Evolutionary conservation across 1,139 yeast species (phyloP).

Genomic region (Geotrichum klebahnii): DNA sequence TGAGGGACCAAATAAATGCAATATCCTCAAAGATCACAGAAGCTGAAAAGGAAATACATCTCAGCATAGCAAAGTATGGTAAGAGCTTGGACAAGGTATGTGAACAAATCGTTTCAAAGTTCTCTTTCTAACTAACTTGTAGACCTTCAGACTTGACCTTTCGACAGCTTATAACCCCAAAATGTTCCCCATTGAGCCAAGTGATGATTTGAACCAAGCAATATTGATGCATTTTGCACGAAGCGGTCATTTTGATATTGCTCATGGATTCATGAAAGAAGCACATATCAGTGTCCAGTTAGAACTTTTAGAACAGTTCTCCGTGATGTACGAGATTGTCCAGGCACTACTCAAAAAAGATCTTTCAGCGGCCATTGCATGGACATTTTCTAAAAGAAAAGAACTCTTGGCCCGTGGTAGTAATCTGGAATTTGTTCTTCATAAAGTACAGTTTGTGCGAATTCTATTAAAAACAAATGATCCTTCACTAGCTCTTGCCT

Average conservation of each 20-base stretch:
- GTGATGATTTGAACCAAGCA: slow-evolving; percentile 39
- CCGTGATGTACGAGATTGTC: slow-evolving; percentile 40
- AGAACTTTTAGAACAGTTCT: slow-evolving; percentile 38
- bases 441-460: slow-evolving; percentile 52
- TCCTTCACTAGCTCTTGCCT: slow-evolving; percentile 45
- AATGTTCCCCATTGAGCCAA: slow-evolving; percentile 28
- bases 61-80: slow-evolving; percentile 36
- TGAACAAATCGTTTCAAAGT: slow-evolving; percentile 23
- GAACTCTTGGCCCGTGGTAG: slow-evolving; percentile 35
- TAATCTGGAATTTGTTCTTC: slow-evolving; percentile 59
- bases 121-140: slow-evolving; percentile 9
- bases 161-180: slow-evolving; percentile 36
- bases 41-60: slow-evolving; percentile 36
- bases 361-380: slow-evolving; percentile 42
- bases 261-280: slow-evolving; percentile 37
- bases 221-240: slow-evolving; percentile 46
- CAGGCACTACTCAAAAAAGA: slow-evolving; percentile 33
- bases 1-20: slow-evolving; percentile 15
- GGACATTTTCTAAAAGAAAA: slow-evolving; percentile 41
- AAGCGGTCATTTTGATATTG: slow-evolving; percentile 44
- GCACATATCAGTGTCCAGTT: slow-evolving; percentile 35
- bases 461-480: slow-evolving; percentile 33
- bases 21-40: slow-evolving; percentile 24
- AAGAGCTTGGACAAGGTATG: slow-evolving; percentile 36
- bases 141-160: slow-evolving; percentile 33